Conservation (phyloP, 139 green algal species). For the Chlorella sp. region DNA sequence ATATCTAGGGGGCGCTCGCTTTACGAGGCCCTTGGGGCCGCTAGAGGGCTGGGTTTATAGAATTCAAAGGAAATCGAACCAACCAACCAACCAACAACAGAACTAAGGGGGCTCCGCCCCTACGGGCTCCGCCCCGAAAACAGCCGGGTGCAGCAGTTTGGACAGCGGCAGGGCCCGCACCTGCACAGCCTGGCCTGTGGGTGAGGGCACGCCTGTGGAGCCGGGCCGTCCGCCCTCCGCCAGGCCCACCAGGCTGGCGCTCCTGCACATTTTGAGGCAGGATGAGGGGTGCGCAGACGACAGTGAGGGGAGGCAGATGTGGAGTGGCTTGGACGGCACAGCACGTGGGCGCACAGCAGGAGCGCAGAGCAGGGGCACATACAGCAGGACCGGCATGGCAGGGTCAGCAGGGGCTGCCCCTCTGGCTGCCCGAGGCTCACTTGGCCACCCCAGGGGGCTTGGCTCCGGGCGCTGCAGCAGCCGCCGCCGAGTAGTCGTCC, state of each 20-base stretch:
- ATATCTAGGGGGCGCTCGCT: too few relatives aligned
- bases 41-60: too few relatives aligned
- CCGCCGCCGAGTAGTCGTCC: conserved; percentile 51
- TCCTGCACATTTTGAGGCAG: neutral
- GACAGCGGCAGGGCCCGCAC: neutral
- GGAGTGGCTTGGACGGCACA: neutral
- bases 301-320: neutral
- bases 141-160: neutral
- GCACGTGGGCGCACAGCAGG: too few relatives aligned
- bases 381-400: neutral
- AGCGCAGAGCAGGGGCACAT: too few relatives aligned
- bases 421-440: neutral
- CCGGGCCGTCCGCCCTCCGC: neutral
- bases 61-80: too few relatives aligned
- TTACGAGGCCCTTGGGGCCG: too few relatives aligned
- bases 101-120: too few relatives aligned
- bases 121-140: too few relatives aligned
- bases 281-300: neutral
- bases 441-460: neutral
- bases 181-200: conserved; percentile 21
- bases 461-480: neutral
- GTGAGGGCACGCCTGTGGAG: neutral
- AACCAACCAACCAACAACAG: too few relatives aligned
- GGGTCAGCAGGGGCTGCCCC: neutral
- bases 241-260: neutral